Conservation (phyloP, 2,329 filamentous ascomycete species). For the Pseudogymnoascus sp. region DNA sequence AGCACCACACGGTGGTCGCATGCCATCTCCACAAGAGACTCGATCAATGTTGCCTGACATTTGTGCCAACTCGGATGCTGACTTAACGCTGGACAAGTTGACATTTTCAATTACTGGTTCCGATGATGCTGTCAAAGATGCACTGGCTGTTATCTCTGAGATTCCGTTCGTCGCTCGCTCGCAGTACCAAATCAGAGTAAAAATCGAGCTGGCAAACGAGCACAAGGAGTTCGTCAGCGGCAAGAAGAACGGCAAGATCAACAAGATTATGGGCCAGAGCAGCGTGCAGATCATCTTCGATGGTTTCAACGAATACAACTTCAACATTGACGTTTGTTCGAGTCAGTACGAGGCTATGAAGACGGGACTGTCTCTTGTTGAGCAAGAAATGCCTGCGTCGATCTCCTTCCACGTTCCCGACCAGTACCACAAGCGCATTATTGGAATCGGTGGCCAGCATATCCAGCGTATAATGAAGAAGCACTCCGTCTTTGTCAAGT, state of each 20-base stretch:
- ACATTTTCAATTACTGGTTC: constrained; percentile 92
- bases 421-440: constrained; percentile 98
- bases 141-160: constrained; percentile 88
- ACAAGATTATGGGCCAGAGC: constrained; percentile 99
- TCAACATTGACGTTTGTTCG: constrained; percentile 96
- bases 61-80: constrained; percentile 90
- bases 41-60: constrained; percentile 91
- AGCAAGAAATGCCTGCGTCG: constrained; percentile 98
- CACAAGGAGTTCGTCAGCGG: constrained; percentile 99
- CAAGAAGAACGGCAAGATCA: constrained; percentile 99
- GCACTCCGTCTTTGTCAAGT: constrained; percentile 99
- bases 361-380: constrained; percentile 83
- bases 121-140: constrained; percentile 91
- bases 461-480: constrained; percentile 99
- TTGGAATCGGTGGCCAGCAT: constrained; percentile 95
- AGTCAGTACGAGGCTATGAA: constrained; percentile 90
- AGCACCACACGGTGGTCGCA: constrained; percentile 58
- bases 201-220: constrained; percentile 97
- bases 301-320: constrained; percentile 99
- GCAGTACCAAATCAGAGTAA: constrained; percentile 90
- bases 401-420: constrained; percentile 99
- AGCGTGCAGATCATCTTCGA: constrained; percentile 99
- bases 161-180: constrained; percentile 81
- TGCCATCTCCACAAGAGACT: constrained; percentile 62
- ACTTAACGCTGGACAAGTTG: constrained; percentile 89